These are phyloP conservation scores for Xylaria scruposa DNA, from an alignment of 495 filamentous ascomycete genomes.

Conservation along the genomic window DNA sequence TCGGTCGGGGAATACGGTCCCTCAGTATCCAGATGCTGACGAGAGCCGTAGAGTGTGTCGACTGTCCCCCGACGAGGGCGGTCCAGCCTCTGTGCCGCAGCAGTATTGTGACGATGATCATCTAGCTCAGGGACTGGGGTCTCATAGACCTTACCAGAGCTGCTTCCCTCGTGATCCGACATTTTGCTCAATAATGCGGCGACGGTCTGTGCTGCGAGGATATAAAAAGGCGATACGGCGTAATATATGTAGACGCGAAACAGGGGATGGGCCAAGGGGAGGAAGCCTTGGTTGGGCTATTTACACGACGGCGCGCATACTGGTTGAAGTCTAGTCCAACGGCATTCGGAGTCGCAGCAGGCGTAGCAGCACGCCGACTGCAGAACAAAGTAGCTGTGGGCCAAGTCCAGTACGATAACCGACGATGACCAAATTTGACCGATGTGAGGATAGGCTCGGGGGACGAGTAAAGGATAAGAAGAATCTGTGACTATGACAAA, in stretches of 20 bases:
- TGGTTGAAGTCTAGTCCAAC: slow-evolving; percentile 41
- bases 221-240: slow-evolving; percentile 37
- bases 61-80: slow-evolving; percentile 62
- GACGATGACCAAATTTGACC: background rate
- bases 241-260: slow-evolving; percentile 14
- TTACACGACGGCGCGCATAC: slow-evolving; percentile 43
- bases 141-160: slow-evolving; percentile 61
- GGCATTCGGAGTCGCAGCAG: slow-evolving; percentile 41
- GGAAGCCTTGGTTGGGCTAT: slow-evolving; percentile 40
- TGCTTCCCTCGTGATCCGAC: slow-evolving; percentile 62
- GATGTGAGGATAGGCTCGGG: slow-evolving; percentile 18
- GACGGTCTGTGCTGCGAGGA: slow-evolving; percentile 11
- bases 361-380: slow-evolving; percentile 47
- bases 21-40: slow-evolving; percentile 48
- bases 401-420: slow-evolving; percentile 21
- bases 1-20: slow-evolving; percentile 41
- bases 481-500: slow-evolving; percentile 39
- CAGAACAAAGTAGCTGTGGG: slow-evolving; percentile 25
- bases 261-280: slow-evolving; percentile 5
- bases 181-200: slow-evolving; percentile 46
- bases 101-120: slow-evolving; percentile 84
- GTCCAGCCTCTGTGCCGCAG: slow-evolving; percentile 65
- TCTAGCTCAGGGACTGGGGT: slow-evolving; percentile 89
- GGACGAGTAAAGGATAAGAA: background rate
- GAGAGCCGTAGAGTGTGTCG: slow-evolving; percentile 58